Percentiles rank a stretch among this genome's conserved stretches.
phyloP scores from a whole-genome alignment of 2,329 filamentous ascomycete species.

The Acrocalymma vagum region DNA sequence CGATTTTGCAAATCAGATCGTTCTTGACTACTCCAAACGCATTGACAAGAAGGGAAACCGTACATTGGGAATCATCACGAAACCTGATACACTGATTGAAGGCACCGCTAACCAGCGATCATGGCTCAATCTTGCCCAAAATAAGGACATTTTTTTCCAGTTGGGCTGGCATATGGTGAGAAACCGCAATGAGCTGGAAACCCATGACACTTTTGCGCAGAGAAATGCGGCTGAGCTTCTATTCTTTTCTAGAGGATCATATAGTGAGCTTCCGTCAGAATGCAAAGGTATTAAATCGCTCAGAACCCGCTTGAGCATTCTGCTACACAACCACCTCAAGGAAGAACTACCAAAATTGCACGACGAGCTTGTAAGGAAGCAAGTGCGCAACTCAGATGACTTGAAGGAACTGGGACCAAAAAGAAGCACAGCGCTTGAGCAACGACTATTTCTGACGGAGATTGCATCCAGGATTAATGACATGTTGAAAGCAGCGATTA shows the following conservation, averaged over 20 bases:
- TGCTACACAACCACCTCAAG: conserved; percentile 53
- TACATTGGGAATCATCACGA: conserved; percentile 67
- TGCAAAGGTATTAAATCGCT: conserved; percentile 60
- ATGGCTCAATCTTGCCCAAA: conserved; percentile 51
- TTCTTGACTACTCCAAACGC: conserved; percentile 58
- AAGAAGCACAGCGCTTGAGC: conserved; percentile 56
- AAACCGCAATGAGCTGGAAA: conserved; percentile 54
- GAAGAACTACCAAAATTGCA: conserved; percentile 46
- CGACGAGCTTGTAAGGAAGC: conserved; percentile 39
- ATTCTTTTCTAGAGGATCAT: conserved; percentile 47
- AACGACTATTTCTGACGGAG: conserved; percentile 57
- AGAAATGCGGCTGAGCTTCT: conserved; percentile 48
- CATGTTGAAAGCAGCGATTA: conserved; percentile 56
- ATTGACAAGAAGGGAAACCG: conserved; percentile 57
- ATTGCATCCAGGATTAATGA: conserved; percentile 56
- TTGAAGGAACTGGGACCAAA: conserved; percentile 60
- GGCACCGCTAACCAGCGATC: conserved; percentile 51
- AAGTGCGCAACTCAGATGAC: conserved; percentile 25
- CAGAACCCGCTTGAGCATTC: conserved; percentile 58
- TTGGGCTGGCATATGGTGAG: conserved; percentile 65
- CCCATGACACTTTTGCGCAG: conserved; percentile 45
- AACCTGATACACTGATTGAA: conserved; percentile 57
- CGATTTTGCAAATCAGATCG: conserved; percentile 65
- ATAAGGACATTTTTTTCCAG: conserved; percentile 49
- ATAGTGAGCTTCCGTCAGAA: conserved; percentile 30